Conservation (phyloP, 805 yeast genomes). For the Nakazawaea ishiwadae region DNA sequence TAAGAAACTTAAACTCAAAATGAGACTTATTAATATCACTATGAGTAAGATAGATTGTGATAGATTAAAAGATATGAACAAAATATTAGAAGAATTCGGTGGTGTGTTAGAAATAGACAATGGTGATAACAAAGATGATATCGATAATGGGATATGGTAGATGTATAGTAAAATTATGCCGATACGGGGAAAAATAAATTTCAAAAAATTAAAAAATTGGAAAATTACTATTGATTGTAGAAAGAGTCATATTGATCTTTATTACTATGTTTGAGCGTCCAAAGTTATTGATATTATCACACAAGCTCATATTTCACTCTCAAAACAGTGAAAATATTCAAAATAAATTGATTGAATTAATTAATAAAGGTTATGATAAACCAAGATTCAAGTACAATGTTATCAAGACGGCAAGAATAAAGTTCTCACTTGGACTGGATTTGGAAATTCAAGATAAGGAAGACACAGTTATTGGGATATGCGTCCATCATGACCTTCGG, state of each 20-base stretch:
- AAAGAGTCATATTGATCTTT: background rate
- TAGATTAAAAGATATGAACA: conserved; percentile 1
- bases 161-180: background rate
- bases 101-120: conserved; percentile 10
- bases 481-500: conserved; percentile 21
- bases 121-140: conserved; percentile 12
- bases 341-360: conserved; percentile 22
- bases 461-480: conserved; percentile 18
- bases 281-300: conserved; percentile 8
- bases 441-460: conserved; percentile 21
- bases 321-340: conserved; percentile 15
- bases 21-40: conserved; percentile 21
- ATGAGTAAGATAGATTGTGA: conserved; percentile 12
- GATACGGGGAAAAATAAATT: background rate
- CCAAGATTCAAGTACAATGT: conserved; percentile 39
- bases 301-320: conserved; percentile 5
- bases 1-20: conserved; percentile 22
- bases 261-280: background rate
- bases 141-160: conserved; percentile 16
- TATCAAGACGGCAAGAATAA: conserved; percentile 38
- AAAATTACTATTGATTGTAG: background rate
- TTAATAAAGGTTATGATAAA: conserved; percentile 48
- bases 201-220: background rate
- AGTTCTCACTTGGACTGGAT: conserved; percentile 21
- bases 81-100: conserved; percentile 2